These are phyloP conservation scores for Podospora fimiseda DNA, from an alignment of 495 filamentous ascomycete species.

Conservation along the genomic window DNA sequence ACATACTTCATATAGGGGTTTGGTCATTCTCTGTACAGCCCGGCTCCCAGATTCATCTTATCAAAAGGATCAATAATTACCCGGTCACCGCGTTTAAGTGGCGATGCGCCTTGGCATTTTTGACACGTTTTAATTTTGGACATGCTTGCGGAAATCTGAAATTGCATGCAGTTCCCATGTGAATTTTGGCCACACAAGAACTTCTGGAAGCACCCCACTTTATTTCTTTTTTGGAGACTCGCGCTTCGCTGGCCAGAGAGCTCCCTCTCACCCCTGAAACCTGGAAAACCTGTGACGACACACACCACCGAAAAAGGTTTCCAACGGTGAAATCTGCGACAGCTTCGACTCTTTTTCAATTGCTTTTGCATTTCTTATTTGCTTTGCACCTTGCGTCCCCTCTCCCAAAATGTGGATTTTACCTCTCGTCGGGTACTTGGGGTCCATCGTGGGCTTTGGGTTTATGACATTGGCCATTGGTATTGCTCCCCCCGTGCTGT, in stretches of 20 bases:
- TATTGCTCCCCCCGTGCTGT: constrained; percentile 32
- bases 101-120: too few species aligned
- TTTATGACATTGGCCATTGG: constrained; percentile 93
- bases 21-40: too few species aligned
- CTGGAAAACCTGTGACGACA: background rate
- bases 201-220: background rate
- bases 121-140: too few species aligned
- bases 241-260: too few species aligned
- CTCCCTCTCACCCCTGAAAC: background rate
- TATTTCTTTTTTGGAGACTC: too few species aligned
- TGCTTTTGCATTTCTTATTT: too few species aligned
- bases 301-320: constrained; percentile 6
- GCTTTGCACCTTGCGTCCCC: too few species aligned
- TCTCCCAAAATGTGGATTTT: constrained; percentile 90
- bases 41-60: too few species aligned
- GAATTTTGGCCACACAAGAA: background rate
- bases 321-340: too few species aligned
- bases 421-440: constrained; percentile 81
- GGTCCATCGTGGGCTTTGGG: constrained; percentile 78
- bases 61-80: constrained; percentile 7
- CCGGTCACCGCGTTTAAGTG: constrained; percentile 10
- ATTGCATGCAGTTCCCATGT: background rate
- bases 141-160: background rate
- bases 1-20: too few species aligned
- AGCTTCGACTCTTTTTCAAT: too few species aligned